Evolutionary conservation across 2,329 filamentous ascomycete genomes (phyloP), one percentile per base, ranked within the genome.

Genomic region (Aspergillus bombycis): DNA sequence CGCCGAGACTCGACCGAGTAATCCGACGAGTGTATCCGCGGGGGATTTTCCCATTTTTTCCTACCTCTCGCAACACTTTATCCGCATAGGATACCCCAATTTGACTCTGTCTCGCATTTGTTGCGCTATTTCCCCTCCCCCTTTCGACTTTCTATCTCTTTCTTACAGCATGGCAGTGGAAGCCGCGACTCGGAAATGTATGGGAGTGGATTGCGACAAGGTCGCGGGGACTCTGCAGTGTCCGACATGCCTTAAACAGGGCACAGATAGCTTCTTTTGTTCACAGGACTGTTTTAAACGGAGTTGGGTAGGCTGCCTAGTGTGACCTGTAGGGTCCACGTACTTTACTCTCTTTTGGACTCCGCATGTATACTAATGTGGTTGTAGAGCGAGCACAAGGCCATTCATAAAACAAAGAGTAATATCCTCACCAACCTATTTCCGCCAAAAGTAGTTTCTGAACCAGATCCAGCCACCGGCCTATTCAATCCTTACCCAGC

Each of bases 271-370:
- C 82, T 97, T 89, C 81, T 99, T 98, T 82, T 99, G 95, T 83
- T 93, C 93, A 32, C 95, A 99, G 79, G 95, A 98, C 72, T 99
- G 95, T 84, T 99, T 99, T 83, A 98, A 97, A 85, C 90, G 89
- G 79, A 99, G 93, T 84, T 99, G 95, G 95, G 95, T 98, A 88
- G 72, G 87, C 71, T 71, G 67, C 71, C 71, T 72, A 71, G 66
- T 68, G 62, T 68, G 68, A 71, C 68, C 67, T 48, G 60, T 64
- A 70, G 67, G 68, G 67, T 67, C 67, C 70, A 69, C 63, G 59
- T 62, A 59, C 64, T 38, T 58, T 34, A 43, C 57, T 58, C 62
- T 28, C 45, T 58, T 58, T 19, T 32, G 7, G 48, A 4, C 28
- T 26, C 34, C 43, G 19, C 43, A 23, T 45, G 23, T 14, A 52